Percentiles rank a stretch among this genome's conserved stretches.
These are phyloP conservation scores for Saturnispora saitoi DNA, from an alignment of 805 yeast genomes.

Conservation along the genomic window DNA sequence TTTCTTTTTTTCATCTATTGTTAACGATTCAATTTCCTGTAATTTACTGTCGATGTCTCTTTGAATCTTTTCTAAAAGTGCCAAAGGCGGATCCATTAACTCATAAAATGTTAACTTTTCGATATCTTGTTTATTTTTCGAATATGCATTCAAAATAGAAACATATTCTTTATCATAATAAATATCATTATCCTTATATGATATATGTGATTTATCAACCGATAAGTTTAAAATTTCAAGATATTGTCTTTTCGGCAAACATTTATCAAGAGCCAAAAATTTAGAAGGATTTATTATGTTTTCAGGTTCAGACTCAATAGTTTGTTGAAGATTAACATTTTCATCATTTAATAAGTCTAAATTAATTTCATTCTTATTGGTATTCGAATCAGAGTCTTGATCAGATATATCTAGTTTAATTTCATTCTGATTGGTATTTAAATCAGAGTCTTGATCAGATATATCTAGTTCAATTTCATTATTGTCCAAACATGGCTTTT, in stretches of 20 bases:
- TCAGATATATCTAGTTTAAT: neutral
- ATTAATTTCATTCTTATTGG: too few species aligned
- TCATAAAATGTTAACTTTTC: neutral
- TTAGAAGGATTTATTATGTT: constrained; percentile 11
- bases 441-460: neutral
- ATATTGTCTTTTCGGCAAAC: constrained; percentile 55
- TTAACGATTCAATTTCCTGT: neutral
- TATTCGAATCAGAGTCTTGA: too few species aligned
- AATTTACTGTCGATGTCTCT: neutral
- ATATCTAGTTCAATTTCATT: neutral
- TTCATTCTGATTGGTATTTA: neutral
- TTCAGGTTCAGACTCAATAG: too few species aligned
- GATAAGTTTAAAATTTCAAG: constrained; percentile 42
- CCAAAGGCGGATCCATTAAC: neutral
- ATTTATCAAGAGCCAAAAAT: constrained; percentile 81
- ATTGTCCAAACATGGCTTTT: neutral
- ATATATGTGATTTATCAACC: constrained; percentile 1
- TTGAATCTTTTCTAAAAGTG: neutral
- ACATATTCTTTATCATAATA: constrained; percentile 3
- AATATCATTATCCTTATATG: neutral
- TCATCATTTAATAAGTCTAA: too few species aligned
- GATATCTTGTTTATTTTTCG: constrained; percentile 53
- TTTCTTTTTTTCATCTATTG: neutral
- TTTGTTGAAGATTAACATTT: too few species aligned
- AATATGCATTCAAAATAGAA: constrained; percentile 47